phyloP scores from a whole-genome alignment of 208 protist species.

The Crithidia brevicula region DNA sequence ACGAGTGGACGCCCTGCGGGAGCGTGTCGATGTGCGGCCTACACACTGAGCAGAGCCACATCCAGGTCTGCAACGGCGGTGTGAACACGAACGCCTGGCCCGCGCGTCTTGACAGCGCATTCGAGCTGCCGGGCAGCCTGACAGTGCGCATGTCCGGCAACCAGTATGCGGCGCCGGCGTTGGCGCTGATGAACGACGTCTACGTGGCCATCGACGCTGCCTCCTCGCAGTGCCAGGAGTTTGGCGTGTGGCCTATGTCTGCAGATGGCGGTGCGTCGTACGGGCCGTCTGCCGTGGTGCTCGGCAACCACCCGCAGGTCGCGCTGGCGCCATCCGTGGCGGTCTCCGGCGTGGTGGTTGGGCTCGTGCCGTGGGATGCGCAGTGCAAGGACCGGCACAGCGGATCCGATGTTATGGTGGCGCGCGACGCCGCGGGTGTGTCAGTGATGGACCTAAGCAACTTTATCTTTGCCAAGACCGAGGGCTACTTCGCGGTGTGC shows the following conservation, averaged over 20 bases:
- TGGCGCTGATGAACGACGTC: constrained; percentile 36
- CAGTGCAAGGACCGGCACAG: constrained; percentile 30
- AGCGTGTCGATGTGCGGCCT: constrained; percentile 42
- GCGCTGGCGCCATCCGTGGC: constrained; percentile 26
- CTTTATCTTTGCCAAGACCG: constrained; percentile 30
- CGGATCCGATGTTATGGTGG: constrained; percentile 34
- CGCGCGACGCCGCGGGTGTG: constrained; percentile 14
- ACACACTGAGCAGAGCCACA: constrained; percentile 27
- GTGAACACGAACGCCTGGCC: constrained; percentile 35
- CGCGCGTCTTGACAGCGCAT: constrained; percentile 41
- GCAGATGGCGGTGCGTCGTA: constrained; percentile 36
- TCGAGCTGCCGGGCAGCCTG: constrained; percentile 38
- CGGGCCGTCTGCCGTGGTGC: constrained; percentile 47
- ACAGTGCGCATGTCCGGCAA: constrained; percentile 43
- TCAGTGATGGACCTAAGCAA: constrained; percentile 48
- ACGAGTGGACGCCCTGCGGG: constrained; percentile 51
- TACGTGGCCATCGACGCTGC: constrained; percentile 42
- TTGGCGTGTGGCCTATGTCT: constrained; percentile 37
- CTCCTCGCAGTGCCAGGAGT: constrained; percentile 45
- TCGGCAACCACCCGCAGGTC: constrained; percentile 42
- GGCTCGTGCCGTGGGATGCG: constrained; percentile 48
- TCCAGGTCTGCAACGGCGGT: constrained; percentile 48
- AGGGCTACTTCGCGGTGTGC: constrained; percentile 57
- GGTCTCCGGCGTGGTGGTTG: constrained; percentile 47
- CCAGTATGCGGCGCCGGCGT: constrained; percentile 25